Base-by-base conservation (phyloP, 768 basidiomycete species). In the Psilocybe subaeruginosa region DNA sequence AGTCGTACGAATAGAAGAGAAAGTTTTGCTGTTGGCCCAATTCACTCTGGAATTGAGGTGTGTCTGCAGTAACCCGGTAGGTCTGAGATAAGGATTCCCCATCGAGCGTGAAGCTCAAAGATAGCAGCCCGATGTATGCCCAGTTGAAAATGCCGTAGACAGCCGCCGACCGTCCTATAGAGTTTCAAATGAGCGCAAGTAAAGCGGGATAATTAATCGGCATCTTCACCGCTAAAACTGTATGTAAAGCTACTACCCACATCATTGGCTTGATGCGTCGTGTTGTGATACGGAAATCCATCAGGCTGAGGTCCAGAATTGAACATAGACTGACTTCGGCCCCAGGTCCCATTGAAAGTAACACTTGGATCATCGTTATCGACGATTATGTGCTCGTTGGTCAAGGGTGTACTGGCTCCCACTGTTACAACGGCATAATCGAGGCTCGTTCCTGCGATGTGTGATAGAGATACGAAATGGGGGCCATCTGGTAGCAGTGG, bases 141-240 rank as follows among this genome's bases (percentile, higher is more conserved):
- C 64, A 74, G 14, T 63, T 65, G 33, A 69, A 69, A 7, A 72
- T 57, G 6, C 70, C 68, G 48, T 72, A 74, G 41, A 73, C 54
- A 9, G 65, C 63, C n/a, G 66, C 62, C n/a, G 66, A 58, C 8
- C 47, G 60, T 3, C 72, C 73, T 72, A 30, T 17, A 19, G 4
- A n/a, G 3, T 52, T 17, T 41, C 23, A 49, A n/a, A 29, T 37
- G 27, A 51, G 17, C 27, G 17, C 41, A 39, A 37, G 16, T 8
- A 23, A 27, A 16, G n/a, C 33, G 12, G 30, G 41, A 19, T 41
- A 48, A n/a, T 23, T 23, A 35, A 14, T 45, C 16, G 3, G 31
- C 9, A 37, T 33, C 69, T n/a, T 16, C 60, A 74, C 74, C 74
- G 55, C 56, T 69, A 60, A 75, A 75, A 3, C n/a, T 57, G 39